Base-by-base conservation (phyloP, 2,329 filamentous ascomycete species). In the Pseudogymnoascus sp. region DNA sequence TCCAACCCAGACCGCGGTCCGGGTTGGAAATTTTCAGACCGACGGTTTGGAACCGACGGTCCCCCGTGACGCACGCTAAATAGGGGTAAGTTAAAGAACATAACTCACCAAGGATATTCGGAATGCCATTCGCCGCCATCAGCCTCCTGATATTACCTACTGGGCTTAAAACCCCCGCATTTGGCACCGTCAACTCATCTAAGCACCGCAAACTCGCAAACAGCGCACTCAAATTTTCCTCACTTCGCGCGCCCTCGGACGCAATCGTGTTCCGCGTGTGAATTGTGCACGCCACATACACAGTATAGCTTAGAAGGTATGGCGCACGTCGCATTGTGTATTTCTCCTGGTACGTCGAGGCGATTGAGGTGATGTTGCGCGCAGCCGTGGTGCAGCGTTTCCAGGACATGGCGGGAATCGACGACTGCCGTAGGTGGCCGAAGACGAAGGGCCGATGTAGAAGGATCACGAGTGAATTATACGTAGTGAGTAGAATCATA, bases 391-490 rank as follows among this genome's bases (percentile, higher is more conserved):
- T 68, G 69, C 77, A 71, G 65, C 70, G 56, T 70, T 73, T 71
- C 72, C 71, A 73, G 4, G 71, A 73, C 37, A 61, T 64, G 7
- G 69, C 68, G 12, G 69, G 67, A 16, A 44, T 16, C 2, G 64
- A 70, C 66, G 28, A 69, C 67, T 68, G 68, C 42, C 70, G 68
- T 3, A 73, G 66, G 61, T 75, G 71, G 8, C 72, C 71, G 50
- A 71, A 68, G 4, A 67, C 73, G 0, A 79, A 72, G 1, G 78
- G 77, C 1, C 78, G 75, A 63, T 80, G 77, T 8, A 80, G 73
- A 0, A 81, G 70, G 53, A 80, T 79, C 8, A 74, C 72, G 11
- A 80, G 72, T 4, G 77, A 74, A 64, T 79, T 71, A 65, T 78
- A 80, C 68, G 74, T 70, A 16, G 69, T 69, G 61, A 72, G 70